Evolutionary conservation across 257 asterid genomes (phyloP).

Genomic region (Solanum gracilifrons): DNA sequence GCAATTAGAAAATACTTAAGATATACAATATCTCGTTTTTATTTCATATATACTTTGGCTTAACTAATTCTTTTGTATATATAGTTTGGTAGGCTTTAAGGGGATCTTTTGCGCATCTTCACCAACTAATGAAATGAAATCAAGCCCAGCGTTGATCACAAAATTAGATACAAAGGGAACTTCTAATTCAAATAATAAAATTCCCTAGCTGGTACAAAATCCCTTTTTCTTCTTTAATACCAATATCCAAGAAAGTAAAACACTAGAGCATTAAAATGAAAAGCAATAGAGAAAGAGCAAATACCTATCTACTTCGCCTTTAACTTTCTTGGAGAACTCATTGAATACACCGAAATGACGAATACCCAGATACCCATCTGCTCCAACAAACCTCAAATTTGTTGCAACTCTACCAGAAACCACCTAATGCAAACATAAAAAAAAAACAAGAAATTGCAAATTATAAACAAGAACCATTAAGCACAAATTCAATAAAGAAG

Average conservation of each 20-base stretch:
- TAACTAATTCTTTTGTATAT: not conserved
- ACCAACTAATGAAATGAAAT: not conserved
- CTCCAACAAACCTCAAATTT: slow-evolving; percentile 15
- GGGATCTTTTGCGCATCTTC: not conserved
- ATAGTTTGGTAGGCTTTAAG: not conserved
- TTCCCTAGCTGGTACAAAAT: not conserved
- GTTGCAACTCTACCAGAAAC: slow-evolving; percentile 17
- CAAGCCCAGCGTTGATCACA: not conserved
- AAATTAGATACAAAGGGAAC: not conserved
- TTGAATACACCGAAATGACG: slow-evolving; percentile 65
- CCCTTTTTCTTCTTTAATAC: not conserved
- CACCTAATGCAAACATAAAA: slow-evolving; percentile 25
- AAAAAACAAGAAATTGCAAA: not conserved
- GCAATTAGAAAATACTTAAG: not conserved
- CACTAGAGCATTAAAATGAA: not conserved
- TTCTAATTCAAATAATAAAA: not conserved
- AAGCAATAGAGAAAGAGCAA: not conserved
- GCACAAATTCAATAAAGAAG: not conserved
- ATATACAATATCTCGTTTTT: not conserved
- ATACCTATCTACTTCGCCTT: slow-evolving; percentile 58
- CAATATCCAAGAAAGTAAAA: not conserved
- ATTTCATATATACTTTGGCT: not conserved
- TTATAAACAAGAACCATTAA: not conserved
- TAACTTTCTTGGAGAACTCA: slow-evolving; percentile 64
- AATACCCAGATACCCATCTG: slow-evolving; percentile 23